Evolutionary conservation across 768 basidiomycete species (phyloP).

Genomic region (Naganishia friedmannii): DNA sequence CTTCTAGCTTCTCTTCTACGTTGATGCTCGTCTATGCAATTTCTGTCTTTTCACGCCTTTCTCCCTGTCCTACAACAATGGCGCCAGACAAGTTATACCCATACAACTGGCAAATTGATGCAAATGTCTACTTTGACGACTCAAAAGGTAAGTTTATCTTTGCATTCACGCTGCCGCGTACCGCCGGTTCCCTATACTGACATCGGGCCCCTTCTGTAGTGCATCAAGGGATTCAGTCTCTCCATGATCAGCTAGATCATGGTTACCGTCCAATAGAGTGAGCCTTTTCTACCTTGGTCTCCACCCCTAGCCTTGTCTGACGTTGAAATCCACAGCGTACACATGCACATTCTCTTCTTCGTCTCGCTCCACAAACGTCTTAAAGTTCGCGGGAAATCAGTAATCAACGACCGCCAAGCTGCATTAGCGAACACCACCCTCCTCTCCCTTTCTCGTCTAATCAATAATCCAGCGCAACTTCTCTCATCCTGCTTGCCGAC

Average conservation of each 20-base stretch:
- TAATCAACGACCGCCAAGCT: background rate
- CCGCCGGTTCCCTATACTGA: background rate
- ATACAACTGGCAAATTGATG: slow-evolving; percentile 7
- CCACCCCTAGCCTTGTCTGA: background rate
- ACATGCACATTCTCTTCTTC: slow-evolving; percentile 27
- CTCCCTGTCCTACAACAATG: background rate
- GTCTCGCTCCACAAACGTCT: slow-evolving; percentile 5
- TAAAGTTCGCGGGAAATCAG: background rate
- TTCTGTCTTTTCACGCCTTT: background rate
- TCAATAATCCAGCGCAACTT: slow-evolving; percentile 2
- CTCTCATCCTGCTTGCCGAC: slow-evolving; percentile 7
- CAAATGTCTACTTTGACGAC: slow-evolving; percentile 12
- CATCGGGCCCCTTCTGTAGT: background rate
- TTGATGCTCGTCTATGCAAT: too few relatives aligned
- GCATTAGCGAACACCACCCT: slow-evolving; percentile 16
- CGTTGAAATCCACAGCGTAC: background rate
- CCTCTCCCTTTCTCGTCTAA: slow-evolving; percentile 5
- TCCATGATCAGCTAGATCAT: slow-evolving; percentile 4
- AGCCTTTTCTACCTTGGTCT: background rate
- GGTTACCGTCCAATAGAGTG: slow-evolving; percentile 19
- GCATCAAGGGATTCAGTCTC: background rate
- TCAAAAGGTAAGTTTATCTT: background rate
- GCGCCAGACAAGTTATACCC: slow-evolving; percentile 5
- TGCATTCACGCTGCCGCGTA: background rate
- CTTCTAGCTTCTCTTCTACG: too few relatives aligned